Evolutionary conservation across 148 eudicot species (phyloP).

Genomic region (Rhododendron simsii): DNA sequence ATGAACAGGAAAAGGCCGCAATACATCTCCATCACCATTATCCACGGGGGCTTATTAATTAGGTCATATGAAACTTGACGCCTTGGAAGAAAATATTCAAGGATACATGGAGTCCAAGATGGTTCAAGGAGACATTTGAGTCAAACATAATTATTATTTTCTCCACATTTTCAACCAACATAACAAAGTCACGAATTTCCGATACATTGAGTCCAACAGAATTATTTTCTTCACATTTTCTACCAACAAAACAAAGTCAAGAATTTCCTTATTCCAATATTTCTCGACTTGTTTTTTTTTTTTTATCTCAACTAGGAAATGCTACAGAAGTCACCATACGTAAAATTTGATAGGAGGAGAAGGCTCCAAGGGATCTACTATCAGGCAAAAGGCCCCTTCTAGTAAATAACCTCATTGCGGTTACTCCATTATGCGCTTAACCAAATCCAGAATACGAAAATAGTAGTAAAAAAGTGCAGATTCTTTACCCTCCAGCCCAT

Average conservation of each 20-base stretch:
- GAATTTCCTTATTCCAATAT: not conserved
- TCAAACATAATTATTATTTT: not conserved
- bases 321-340: not conserved
- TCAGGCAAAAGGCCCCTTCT: not conserved
- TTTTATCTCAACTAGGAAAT: not conserved
- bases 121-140: not conserved
- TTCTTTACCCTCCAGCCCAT: slow-evolving; percentile 78
- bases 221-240: not conserved
- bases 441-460: slow-evolving; percentile 57
- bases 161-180: not conserved
- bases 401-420: not conserved
- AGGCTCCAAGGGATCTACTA: not conserved
- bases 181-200: not conserved
- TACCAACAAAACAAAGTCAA: not conserved
- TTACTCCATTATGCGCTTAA: slow-evolving; percentile 39
- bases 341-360: not conserved
- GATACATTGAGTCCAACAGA: not conserved
- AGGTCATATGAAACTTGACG: too few relatives aligned
- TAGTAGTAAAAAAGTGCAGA: slow-evolving; percentile 72
- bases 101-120: too few relatives aligned
- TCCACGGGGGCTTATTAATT: too few relatives aligned
- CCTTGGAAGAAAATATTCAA: too few relatives aligned
- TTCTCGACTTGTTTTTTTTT: too few relatives aligned
- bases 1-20: not conserved
- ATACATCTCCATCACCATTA: too few relatives aligned